Evolutionary conservation across 768 basidiomycete genomes (phyloP), one percentile per base, ranked within the genome.

Genomic region (Suillus subaureus): DNA sequence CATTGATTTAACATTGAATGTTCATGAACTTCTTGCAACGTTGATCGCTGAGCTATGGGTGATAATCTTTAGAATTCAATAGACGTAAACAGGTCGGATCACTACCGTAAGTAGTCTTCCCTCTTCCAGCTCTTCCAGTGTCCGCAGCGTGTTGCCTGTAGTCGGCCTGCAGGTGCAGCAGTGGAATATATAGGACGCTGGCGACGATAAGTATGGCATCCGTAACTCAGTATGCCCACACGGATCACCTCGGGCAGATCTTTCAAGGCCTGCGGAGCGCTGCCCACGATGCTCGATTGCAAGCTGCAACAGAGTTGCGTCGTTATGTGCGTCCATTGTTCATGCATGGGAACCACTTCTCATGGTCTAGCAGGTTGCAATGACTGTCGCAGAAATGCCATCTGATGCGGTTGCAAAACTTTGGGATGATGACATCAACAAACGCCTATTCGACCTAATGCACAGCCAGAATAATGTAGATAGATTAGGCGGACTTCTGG

Each of bases 381-480:
- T 86, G 39, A 87, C n/a, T n/a, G 84, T 93, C 3, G 84, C 89
- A 9, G 93, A 95, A 73, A 89, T 93, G 86, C 87, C 91, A 12
- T 87, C 91, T 1, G 93, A 94, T 69, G 31, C 31, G 31, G 31
- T 31, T 2, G 31, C 31, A 31, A 31, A 31, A 31, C 31, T 31
- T 31, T 31, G 31, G 31, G 31, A 31, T 31, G 4, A 31, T 4
- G 31, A 31, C 31, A 31, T 31, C 31, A 31, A 31, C 31, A 31
- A 2, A 31, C 4, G 31, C 31, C 31, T 31, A 31, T 31, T 31
- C n/a, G n/a, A n/a, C n/a, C n/a, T n/a, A n/a, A n/a, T n/a, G 31
- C 31, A 4, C 31, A 31, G 31, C 31, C 31, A 31, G 31, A 31
- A 31, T 31, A 31, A 31, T 31, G 31, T 31, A 31, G 31, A 31